phyloP scores from a whole-genome alignment of 116 monocot species.

The Zostera marina region DNA sequence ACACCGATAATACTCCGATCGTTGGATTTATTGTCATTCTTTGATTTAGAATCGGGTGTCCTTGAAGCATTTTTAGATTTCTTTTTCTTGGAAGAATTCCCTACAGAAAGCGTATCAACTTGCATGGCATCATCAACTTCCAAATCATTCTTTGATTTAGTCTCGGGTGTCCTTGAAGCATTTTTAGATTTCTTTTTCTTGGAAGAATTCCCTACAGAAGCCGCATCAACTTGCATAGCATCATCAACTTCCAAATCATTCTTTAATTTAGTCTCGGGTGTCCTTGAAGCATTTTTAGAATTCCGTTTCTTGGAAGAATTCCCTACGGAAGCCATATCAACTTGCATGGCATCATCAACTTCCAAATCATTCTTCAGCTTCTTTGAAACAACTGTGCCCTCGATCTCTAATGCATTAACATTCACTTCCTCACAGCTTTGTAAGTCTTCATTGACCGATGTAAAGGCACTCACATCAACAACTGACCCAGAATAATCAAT shows the following conservation, averaged over 20 bases:
- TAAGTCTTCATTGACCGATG: slow-evolving; percentile 2
- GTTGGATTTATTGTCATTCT: no score
- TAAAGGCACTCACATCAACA: background rate
- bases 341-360: no score
- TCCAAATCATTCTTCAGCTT: slow-evolving; percentile 49
- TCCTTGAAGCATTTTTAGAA: slow-evolving; percentile 11
- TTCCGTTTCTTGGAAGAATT: slow-evolving; percentile 35
- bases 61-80: slow-evolving; percentile 22
- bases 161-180: slow-evolving; percentile 5
- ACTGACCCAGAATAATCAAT: no score
- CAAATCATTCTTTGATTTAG: no score
- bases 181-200: slow-evolving; percentile 42
- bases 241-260: no score
- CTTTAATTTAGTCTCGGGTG: slow-evolving; percentile 22
- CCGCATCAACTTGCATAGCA: no score
- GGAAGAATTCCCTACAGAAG: slow-evolving; percentile 9
- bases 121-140: no score
- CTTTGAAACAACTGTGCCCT: slow-evolving; percentile 43
- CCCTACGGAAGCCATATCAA: slow-evolving; percentile 4
- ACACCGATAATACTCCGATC: background rate
- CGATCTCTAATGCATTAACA: slow-evolving; percentile 5
- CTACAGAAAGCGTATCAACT: slow-evolving; percentile 9
- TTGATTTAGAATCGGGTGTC: slow-evolving; percentile 6
- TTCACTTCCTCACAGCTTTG: slow-evolving; percentile 4
- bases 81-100: slow-evolving; percentile 6